These are phyloP conservation scores for Trichoderma reesei DNA, from an alignment of 495 filamentous ascomycete species.

Conservation along the genomic window DNA sequence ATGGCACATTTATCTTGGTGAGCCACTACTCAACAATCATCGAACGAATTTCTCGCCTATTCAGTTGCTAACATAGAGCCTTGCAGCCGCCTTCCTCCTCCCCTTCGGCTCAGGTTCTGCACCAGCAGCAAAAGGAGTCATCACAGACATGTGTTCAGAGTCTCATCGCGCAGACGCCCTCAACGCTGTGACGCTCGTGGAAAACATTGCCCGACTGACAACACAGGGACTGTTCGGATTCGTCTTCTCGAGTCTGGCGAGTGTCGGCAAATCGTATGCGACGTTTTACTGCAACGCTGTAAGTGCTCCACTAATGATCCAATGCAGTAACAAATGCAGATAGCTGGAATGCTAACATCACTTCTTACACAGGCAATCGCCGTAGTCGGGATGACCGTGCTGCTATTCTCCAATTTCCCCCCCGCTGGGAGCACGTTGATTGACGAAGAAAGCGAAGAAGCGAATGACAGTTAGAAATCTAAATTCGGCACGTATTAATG, in stretches of 20 bases:
- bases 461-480: neutral
- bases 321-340: too few relatives aligned
- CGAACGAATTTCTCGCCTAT: neutral
- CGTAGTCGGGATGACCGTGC: slow-evolving; percentile 33
- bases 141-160: slow-evolving; percentile 43
- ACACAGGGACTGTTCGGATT: slow-evolving; percentile 47
- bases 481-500: neutral
- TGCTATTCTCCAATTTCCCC: slow-evolving; percentile 39
- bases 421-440: slow-evolving; percentile 32
- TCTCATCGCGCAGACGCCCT: slow-evolving; percentile 41
- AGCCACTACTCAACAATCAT: neutral
- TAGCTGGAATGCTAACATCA: too few relatives aligned
- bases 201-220: slow-evolving; percentile 41
- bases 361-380: slow-evolving; percentile 28
- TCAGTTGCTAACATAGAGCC: neutral
- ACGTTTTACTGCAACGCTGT: slow-evolving; percentile 47
- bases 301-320: slow-evolving; percentile 15
- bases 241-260: slow-evolving; percentile 41
- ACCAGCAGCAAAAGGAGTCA: slow-evolving; percentile 47
- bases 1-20: slow-evolving; percentile 48
- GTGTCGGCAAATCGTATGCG: slow-evolving; percentile 35
- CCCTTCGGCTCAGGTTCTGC: slow-evolving; percentile 47
- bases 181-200: slow-evolving; percentile 46
- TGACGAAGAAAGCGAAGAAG: slow-evolving; percentile 23
- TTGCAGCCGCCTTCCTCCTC: slow-evolving; percentile 33